Percentiles rank a stretch among this genome's conserved stretches.
phyloP scores from a whole-genome alignment of 2,329 filamentous ascomycete species.

The Xylaria sp. region DNA sequence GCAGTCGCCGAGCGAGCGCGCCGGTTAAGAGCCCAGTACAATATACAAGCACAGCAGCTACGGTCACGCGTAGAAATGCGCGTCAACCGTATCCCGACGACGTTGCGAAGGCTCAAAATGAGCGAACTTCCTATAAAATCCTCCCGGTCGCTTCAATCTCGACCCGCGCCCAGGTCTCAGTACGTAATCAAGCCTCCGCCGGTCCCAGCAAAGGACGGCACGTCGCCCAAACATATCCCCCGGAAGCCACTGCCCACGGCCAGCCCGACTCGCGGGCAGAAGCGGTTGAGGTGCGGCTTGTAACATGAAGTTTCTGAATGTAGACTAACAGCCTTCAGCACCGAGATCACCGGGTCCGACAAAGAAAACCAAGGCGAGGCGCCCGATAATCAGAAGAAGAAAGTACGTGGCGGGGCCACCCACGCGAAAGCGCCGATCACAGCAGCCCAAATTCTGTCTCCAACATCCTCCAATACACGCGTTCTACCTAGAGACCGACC shows the following conservation, averaged over 20 bases:
- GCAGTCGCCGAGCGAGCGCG: slow-evolving; percentile 57
- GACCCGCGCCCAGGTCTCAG: slow-evolving; percentile 37
- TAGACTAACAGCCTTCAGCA: slow-evolving; percentile 51
- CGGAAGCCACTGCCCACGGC: slow-evolving; percentile 44
- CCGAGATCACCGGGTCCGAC: slow-evolving; percentile 67
- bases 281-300: slow-evolving; percentile 57
- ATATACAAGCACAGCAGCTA: slow-evolving; percentile 83
- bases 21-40: slow-evolving; percentile 87
- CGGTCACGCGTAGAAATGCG: slow-evolving; percentile 88
- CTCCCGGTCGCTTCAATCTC: slow-evolving; percentile 50
- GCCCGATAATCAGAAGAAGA: slow-evolving; percentile 74
- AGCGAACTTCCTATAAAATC: slow-evolving; percentile 71
- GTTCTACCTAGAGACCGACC: slow-evolving; percentile 59
- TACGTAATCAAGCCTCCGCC: slow-evolving; percentile 49
- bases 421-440: slow-evolving; percentile 47
- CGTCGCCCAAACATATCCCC: slow-evolving; percentile 42
- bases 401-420: slow-evolving; percentile 52
- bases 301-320: slow-evolving; percentile 24
- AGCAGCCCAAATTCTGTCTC: slow-evolving; percentile 73
- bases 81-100: slow-evolving; percentile 86
- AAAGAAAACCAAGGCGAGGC: slow-evolving; percentile 75
- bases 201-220: slow-evolving; percentile 57
- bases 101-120: slow-evolving; percentile 80
- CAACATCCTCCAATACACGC: slow-evolving; percentile 80
- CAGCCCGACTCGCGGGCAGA: slow-evolving; percentile 45